These are phyloP conservation scores for Vachellia pachyceras DNA, from an alignment of 306 rosid genomes.

Conservation along the genomic window DNA sequence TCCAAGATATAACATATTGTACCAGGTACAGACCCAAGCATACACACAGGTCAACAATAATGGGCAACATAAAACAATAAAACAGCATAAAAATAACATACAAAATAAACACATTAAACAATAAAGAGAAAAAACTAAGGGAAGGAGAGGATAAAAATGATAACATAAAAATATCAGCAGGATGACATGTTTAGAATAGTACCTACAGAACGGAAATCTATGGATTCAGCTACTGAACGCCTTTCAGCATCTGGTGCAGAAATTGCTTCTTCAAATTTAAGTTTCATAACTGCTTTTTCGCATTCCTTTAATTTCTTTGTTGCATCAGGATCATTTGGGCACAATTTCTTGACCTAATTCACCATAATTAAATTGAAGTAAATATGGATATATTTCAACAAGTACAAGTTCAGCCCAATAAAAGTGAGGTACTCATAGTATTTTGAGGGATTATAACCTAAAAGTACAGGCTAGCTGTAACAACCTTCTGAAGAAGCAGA, in stretches of 20 bases:
- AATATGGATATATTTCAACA: constrained; percentile 12
- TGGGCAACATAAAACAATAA: constrained; percentile 3
- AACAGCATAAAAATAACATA: background rate
- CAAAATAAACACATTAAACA: background rate
- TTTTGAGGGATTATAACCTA: background rate
- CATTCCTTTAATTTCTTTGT: constrained; percentile 94
- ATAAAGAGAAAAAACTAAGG: background rate
- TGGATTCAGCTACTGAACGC: constrained; percentile 71
- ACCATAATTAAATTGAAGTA: constrained; percentile 36
- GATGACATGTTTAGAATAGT: constrained; percentile 45
- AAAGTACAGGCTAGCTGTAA: background rate
- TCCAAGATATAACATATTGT: constrained; percentile 32
- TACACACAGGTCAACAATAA: constrained; percentile 20
- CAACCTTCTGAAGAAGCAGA: background rate
- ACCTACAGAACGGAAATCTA: constrained; percentile 82
- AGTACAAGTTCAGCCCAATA: constrained; percentile 2
- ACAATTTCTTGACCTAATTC: constrained; percentile 79
- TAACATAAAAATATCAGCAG: constrained; percentile 20
- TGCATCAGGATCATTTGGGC: constrained; percentile 93
- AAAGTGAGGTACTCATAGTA: background rate
- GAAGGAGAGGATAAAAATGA: background rate
- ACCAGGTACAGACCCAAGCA: constrained; percentile 9
- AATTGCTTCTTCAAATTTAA: constrained; percentile 96
- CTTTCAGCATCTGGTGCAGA: constrained; percentile 69
- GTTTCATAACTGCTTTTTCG: constrained; percentile 92